A percentile compares a stretch with the other conserved stretches of the same genome.
Conservation (phyloP, 345 rosid genomes). For the Jatropha curcas region DNA sequence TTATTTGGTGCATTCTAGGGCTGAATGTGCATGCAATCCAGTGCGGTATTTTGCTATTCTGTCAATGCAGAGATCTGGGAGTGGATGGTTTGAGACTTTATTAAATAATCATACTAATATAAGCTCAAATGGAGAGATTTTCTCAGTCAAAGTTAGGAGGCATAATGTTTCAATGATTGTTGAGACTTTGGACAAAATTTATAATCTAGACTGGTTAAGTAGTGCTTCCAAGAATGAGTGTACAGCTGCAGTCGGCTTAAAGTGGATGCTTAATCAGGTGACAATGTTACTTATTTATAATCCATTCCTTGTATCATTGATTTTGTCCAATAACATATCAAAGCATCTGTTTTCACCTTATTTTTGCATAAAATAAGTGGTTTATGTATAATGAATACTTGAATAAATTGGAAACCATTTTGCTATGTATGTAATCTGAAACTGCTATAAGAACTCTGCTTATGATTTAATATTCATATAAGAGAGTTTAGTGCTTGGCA, state of each 20-base stretch:
- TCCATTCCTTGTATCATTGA: not conserved
- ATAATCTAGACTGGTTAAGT: slow-evolving; percentile 87
- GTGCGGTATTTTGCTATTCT: slow-evolving; percentile 92
- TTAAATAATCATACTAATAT: slow-evolving; percentile 92
- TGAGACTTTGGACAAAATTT: slow-evolving; percentile 78
- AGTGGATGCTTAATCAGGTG: slow-evolving; percentile 99
- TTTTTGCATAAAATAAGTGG: not conserved
- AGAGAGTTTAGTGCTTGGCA: not conserved
- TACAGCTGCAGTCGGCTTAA: slow-evolving; percentile 92
- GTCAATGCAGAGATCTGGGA: slow-evolving; percentile 99
- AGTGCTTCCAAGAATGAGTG: slow-evolving; percentile 99
- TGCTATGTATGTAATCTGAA: not conserved
- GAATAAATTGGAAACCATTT: not conserved
- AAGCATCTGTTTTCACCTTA: too few relatives aligned
- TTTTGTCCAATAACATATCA: too few relatives aligned
- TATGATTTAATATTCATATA: not conserved
- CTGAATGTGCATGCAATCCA: slow-evolving; percentile 84
- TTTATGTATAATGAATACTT: not conserved
- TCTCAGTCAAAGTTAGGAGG: slow-evolving; percentile 88
- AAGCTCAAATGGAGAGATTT: slow-evolving; percentile 96
- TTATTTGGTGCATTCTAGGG: slow-evolving; percentile 49
- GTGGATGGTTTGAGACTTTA: slow-evolving; percentile 99
- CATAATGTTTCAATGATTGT: slow-evolving; percentile 67
- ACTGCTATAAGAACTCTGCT: not conserved
- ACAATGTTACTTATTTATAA: slow-evolving; percentile 11